phyloP scores from a whole-genome alignment of 1,284 basidiomycete genomes.

The Phellopilus nigrolimitatus region DNA sequence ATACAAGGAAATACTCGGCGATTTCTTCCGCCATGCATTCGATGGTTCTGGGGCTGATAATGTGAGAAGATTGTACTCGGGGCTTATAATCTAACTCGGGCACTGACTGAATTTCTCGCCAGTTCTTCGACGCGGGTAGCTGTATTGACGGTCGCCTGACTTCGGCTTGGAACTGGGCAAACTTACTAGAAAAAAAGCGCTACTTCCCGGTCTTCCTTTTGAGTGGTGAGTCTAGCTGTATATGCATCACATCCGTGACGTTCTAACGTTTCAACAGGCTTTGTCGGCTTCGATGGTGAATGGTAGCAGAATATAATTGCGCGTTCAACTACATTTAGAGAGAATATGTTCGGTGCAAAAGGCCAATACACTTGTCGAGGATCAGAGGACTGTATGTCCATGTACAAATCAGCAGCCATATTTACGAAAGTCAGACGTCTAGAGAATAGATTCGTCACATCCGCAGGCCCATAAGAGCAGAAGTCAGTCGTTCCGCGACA shows the following conservation, averaged over 20 bases:
- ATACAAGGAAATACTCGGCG: conserved; percentile 62
- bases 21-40: conserved; percentile 81
- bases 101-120: conserved; percentile 28
- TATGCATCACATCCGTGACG: neutral
- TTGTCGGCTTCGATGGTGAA: conserved; percentile 78
- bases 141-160: conserved; percentile 65
- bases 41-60: conserved; percentile 67
- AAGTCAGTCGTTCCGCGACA: conserved; percentile 69
- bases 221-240: conserved; percentile 46
- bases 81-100: conserved; percentile 70
- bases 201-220: conserved; percentile 76
- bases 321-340: neutral
- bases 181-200: conserved; percentile 72
- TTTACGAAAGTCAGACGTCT: neutral
- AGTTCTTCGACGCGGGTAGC: conserved; percentile 31
- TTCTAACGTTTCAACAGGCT: conserved; percentile 40
- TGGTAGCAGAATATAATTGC: conserved; percentile 43
- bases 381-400: neutral
- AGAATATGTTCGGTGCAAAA: neutral
- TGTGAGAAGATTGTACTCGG: conserved; percentile 40
- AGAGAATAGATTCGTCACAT: conserved; percentile 31
- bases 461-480: conserved; percentile 60
- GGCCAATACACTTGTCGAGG: neutral
- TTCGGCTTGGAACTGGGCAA: conserved; percentile 86
- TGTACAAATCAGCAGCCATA: neutral